Evolutionary conservation across 1,139 yeast species (phyloP).

Genomic region (Arxiozyma telluris): DNA sequence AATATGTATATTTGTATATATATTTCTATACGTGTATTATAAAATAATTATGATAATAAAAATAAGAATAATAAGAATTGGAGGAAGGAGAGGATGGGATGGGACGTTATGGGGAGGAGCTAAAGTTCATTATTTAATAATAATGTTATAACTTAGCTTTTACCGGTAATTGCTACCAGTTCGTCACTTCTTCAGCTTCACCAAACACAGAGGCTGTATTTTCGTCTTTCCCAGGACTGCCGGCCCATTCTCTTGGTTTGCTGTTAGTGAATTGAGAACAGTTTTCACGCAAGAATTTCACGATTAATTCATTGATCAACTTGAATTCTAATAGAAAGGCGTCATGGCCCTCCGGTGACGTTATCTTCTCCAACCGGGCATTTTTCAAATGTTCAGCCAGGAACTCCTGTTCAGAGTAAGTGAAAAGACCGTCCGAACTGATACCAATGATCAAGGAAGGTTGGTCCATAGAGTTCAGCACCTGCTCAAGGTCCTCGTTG

Average conservation of each 20-base stretch:
- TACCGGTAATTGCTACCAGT: slow-evolving; percentile 47
- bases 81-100: not conserved
- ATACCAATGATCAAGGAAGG: slow-evolving; percentile 86
- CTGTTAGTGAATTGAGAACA: slow-evolving; percentile 34
- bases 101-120: not conserved
- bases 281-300: slow-evolving; percentile 50
- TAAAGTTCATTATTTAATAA: too few species aligned
- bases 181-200: slow-evolving; percentile 87
- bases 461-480: slow-evolving; percentile 49
- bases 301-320: slow-evolving; percentile 62
- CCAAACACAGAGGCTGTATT: slow-evolving; percentile 79
- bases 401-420: slow-evolving; percentile 82
- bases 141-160: not conserved
- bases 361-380: slow-evolving; percentile 56
- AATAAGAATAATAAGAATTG: not conserved
- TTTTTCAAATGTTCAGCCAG: slow-evolving; percentile 70
- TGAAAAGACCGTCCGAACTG: slow-evolving; percentile 84
- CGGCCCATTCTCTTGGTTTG: slow-evolving; percentile 27
- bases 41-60: too few species aligned
- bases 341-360: slow-evolving; percentile 97
- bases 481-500: slow-evolving; percentile 34
- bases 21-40: too few species aligned
- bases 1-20: not conserved
- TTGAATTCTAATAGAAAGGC: slow-evolving; percentile 88
- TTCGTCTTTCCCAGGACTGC: slow-evolving; percentile 43